Percentiles rank a stretch among this genome's conserved stretches.
Conservation (phyloP, 1,284 basidiomycete genomes). For the Marasmius tenuissimus region DNA sequence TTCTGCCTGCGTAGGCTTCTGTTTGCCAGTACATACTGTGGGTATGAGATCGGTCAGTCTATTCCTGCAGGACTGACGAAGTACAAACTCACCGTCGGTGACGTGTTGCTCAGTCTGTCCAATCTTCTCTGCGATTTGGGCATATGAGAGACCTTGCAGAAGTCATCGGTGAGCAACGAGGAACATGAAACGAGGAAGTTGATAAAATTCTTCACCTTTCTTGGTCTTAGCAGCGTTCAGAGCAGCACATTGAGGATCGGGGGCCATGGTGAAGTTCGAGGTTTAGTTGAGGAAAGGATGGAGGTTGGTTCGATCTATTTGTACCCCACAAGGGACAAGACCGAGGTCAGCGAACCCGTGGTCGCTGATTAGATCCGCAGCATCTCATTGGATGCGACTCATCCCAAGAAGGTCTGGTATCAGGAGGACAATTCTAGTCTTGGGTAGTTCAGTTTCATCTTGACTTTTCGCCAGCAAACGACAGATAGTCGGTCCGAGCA, state of each 20-base stretch:
- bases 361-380: neutral
- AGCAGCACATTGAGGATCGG: conserved; percentile 55
- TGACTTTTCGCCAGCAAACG: too few relatives aligned
- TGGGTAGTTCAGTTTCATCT: too few relatives aligned
- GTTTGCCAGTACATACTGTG: conserved; percentile 52
- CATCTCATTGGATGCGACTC: too few relatives aligned
- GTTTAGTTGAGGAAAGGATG: neutral
- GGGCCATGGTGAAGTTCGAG: conserved; percentile 29
- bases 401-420: too few relatives aligned
- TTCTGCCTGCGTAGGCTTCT: conserved; percentile 47
- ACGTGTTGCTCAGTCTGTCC: conserved; percentile 46
- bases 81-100: conserved; percentile 42
- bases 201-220: conserved; percentile 39
- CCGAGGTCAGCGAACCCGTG: neutral
- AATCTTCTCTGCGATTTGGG: conserved; percentile 45
- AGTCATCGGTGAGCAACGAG: neutral
- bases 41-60: neutral
- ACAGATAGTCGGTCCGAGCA: too few relatives aligned
- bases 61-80: neutral
- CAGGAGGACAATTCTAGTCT: too few relatives aligned
- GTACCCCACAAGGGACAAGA: neutral
- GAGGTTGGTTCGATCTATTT: neutral
- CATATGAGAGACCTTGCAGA: conserved; percentile 44
- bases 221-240: conserved; percentile 50
- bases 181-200: neutral